Evolutionary conservation across 768 basidiomycete genomes (phyloP), one percentile per base, ranked within the genome.

Genomic region (Gymnopilus dilepis): DNA sequence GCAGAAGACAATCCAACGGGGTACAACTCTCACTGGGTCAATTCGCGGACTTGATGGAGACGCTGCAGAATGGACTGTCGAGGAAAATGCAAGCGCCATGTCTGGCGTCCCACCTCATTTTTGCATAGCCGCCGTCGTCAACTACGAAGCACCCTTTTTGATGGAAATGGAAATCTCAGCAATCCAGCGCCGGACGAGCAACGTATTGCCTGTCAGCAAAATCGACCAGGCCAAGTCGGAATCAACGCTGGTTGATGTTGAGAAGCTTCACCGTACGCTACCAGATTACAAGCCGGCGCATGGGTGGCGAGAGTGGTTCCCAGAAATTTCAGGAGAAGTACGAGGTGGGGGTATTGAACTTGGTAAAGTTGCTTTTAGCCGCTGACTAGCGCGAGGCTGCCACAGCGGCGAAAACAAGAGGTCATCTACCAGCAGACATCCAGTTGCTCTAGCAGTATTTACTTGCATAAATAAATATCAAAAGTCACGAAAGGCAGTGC

Each of bases 51-150:
- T 31, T 5, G n/a, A 43, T 15, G 54, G 42, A 22, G 65, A 67
- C 28, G 48, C 62, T 4, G 65, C 65, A 9, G 62, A 64, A 45
- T 67, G 65, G 65, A 56, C 59, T 1, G 30, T 67, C 11, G 61
- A 60, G 42, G 65, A 67, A 19, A 67, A 67, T 33, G 19, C 54
- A 0, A 58, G 65, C 40, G 65, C 60, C 7, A 64, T 59, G 57
- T 55, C 62, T 6, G 65, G 65, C 13, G 57, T 67, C 12, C 65
- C 65, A 6, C 54, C 65, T 15, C 65, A 67, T 9, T 64, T 67
- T 24, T 62, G 55, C 15, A 58, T 67, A 17, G 65, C 58, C 6
- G 33, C 55, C 15, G 56, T 67, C 2, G 48, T 64, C 21, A 51
- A 64, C 6, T 67, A 67, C 26, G 58, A 56, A 2, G 65, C 54